phyloP scores from a whole-genome alignment of 441 rosid species.

The Gossypium lobatum region DNA sequence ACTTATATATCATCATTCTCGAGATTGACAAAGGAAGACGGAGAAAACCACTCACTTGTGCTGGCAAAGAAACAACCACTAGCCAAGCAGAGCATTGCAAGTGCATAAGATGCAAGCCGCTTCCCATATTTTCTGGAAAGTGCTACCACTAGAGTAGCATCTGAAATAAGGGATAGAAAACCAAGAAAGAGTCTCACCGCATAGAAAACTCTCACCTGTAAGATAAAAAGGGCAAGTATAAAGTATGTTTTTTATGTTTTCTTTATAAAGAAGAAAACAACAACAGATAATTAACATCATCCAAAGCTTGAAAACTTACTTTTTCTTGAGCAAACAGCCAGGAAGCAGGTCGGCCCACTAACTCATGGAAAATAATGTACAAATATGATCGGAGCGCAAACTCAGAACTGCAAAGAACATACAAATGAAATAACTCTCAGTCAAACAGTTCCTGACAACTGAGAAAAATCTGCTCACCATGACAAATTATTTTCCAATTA shows the following conservation, averaged over 20 bases:
- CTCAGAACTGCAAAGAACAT: constrained; percentile 57
- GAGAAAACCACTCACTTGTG: constrained; percentile 61
- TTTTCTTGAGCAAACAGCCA: constrained; percentile 78
- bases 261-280: neutral
- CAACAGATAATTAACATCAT: constrained; percentile 1
- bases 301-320: constrained; percentile 34
- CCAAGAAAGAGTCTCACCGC: constrained; percentile 92
- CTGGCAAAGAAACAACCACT: constrained; percentile 98
- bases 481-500: constrained; percentile 3
- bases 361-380: constrained; percentile 68
- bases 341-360: constrained; percentile 78
- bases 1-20: constrained; percentile 1
- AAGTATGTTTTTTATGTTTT: neutral
- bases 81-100: constrained; percentile 92
- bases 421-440: constrained; percentile 10
- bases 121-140: constrained; percentile 84
- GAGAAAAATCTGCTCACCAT: neutral
- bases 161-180: constrained; percentile 65
- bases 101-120: constrained; percentile 80
- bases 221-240: neutral
- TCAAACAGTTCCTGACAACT: neutral
- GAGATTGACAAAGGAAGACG: constrained; percentile 1
- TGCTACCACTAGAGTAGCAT: constrained; percentile 79
- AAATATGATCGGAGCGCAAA: constrained; percentile 88
- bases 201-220: constrained; percentile 80